Base-by-base conservation (phyloP, 257 asterid species). In the Buddleja alternifolia region DNA sequence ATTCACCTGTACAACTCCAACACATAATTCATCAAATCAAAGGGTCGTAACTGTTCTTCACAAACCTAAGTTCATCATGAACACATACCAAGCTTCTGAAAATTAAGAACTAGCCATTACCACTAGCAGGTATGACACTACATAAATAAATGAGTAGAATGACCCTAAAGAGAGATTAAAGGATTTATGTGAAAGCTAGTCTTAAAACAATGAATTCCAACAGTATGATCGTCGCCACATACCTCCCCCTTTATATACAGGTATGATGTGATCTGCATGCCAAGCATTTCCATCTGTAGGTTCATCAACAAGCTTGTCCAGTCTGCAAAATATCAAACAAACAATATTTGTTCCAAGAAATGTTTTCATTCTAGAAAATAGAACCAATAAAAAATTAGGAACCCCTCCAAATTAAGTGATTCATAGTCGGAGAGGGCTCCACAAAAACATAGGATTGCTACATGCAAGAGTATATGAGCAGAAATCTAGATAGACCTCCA, bases 161-260 rank as follows among this genome's bases (percentile, higher is more conserved):
- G 6, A 24, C 17, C 19, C 1, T 0, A 7, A 41, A 53, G 47
- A 54, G 46, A 39, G 46, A 41, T 16, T 5, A 24, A 36, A 37
- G 42, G 60, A 58, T 19, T 41, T 20, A 32, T 7, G 37, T 63
- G 44, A 20, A 50, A 60, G 68, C 20, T 36, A 54, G 14, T 23
- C 10, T n/a, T 45, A 45, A 66, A 60, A 66, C 70, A 66, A 56
- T 19, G 46, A 59, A 63, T 47, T 42, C 63, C 54, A 71, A 24
- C 21, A 36, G 54, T 37, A 29, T 46, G 51, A 73, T 53, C 65
- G 15, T 34, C 68, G n/a, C n/a, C n/a, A 37, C 54, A 14, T 74
- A 90, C 99, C 99, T 85, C 99, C 99, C 62, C 99, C 99, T 69
- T 62, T 84, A 62, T 81, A 89, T 57, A 93, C 99, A 65, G 97